A percentile compares a stretch with the other conserved stretches of the same genome.
Conservation (phyloP, 495 filamentous ascomycete species). For the Opeltia flavorubescens region DNA sequence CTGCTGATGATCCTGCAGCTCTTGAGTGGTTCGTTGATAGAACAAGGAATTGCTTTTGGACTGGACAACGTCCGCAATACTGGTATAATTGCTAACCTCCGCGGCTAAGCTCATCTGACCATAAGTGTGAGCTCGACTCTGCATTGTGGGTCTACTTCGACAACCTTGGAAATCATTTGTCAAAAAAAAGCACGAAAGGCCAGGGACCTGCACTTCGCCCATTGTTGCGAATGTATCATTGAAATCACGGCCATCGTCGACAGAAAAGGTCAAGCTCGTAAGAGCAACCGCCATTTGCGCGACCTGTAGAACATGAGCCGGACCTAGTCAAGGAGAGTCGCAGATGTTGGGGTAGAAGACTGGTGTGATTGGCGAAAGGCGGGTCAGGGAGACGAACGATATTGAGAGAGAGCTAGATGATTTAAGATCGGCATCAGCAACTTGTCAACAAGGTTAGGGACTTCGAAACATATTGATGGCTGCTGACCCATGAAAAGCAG, state of each 20-base stretch:
- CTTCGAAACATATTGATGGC: not conserved
- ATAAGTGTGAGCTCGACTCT: not conserved
- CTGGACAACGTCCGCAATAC: not conserved
- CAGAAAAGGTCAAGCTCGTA: not conserved
- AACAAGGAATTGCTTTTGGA: not conserved
- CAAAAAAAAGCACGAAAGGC: too few relatives aligned
- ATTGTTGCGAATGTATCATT: not conserved
- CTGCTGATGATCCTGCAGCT: not conserved
- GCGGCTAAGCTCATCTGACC: not conserved
- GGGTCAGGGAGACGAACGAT: not conserved
- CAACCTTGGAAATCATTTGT: too few relatives aligned
- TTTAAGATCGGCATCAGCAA: not conserved
- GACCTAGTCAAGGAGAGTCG: not conserved
- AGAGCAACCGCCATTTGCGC: not conserved
- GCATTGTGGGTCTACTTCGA: too few relatives aligned
- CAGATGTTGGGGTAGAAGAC: too few relatives aligned
- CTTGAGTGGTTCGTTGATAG: not conserved
- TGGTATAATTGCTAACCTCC: not conserved
- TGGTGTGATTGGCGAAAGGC: too few relatives aligned
- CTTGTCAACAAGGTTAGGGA: not conserved
- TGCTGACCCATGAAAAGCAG: not conserved
- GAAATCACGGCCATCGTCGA: not conserved
- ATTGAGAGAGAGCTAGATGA: not conserved
- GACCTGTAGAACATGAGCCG: not conserved
- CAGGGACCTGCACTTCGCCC: not conserved